A percentile compares a stretch with the other conserved stretches of the same genome.
These are phyloP conservation scores for Zoysia japonica DNA, from an alignment of 176 grass and related monocot genomes.

Conservation along the genomic window DNA sequence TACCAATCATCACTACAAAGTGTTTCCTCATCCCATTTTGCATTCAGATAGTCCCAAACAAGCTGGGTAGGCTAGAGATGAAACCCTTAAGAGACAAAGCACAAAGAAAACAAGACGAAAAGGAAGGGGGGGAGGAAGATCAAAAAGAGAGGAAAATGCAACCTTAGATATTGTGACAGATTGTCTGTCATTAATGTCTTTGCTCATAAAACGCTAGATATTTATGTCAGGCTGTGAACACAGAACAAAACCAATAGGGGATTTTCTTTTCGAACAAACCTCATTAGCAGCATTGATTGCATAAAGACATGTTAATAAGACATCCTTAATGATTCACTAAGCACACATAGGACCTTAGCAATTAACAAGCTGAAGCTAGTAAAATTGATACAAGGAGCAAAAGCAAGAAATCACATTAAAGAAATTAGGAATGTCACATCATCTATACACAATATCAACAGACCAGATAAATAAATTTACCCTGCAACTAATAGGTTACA, in stretches of 20 bases:
- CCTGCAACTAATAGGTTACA: background rate
- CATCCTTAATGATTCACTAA: background rate
- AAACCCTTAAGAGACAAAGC: too few species aligned
- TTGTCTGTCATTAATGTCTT: background rate
- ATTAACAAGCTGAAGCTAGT: background rate
- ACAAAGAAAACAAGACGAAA: too few species aligned
- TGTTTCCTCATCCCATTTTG: slow-evolving; percentile 2
- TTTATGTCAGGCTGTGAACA: background rate
- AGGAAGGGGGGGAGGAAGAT: too few species aligned
- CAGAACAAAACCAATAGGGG: slow-evolving; percentile 3
- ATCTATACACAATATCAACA: slow-evolving; percentile 19
- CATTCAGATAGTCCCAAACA: background rate
- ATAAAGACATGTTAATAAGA: background rate
- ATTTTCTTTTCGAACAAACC: background rate
- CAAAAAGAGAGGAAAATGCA: too few species aligned
- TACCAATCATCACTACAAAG: background rate
- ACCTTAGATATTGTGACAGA: background rate
- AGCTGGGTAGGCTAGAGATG: too few species aligned
- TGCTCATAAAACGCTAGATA: background rate
- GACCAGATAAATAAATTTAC: background rate
- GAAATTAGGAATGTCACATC: background rate
- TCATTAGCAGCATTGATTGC: background rate
- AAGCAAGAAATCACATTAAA: slow-evolving; percentile 7
- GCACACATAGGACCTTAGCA: background rate
- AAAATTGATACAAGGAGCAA: background rate